Base-by-base conservation (phyloP, 805 yeast species). In the Cyberlindnera mycetangii region DNA sequence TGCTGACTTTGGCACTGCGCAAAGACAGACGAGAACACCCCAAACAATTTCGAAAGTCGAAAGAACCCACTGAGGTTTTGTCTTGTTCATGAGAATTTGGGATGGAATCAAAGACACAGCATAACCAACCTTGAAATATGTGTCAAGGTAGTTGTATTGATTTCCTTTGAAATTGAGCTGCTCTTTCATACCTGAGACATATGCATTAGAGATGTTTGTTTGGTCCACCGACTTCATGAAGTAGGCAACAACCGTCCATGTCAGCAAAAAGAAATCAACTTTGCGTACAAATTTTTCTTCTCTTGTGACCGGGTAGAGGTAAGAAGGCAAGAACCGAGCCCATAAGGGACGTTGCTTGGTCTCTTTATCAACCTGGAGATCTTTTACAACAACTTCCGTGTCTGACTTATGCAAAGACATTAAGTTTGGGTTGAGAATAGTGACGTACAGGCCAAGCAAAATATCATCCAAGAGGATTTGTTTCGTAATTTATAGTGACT, bases 151-250 rank as follows among this genome's bases (percentile, higher is more conserved):
- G 45, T 79, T 77, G 50, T 81, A 72, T 52, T 83, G 87, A 53
- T 44, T 47, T 16, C 58, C 56, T 20, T 39, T 38, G 48, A 31
- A 50, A 42, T 28, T 36, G 24, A 45, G 20, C 30, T 37, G 38
- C 53, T 76, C 80, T 49, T 74, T 67, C 79, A 85, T 72, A 17
- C 85, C 81, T 21, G 82, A 74, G 30, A 80, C 80, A 53, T 83
- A 84, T 2, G 89, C 89, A 56, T 79, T 80, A 35, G 77, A 75
- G 44, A 78, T 65, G 60, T 83, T 84, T 36, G 76, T 68, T 44
- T 72, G 73, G 56, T 84, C 89, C 39, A 84, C 65, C 43, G 79
- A 77, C 58, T 83, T 83, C 43, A 83, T 77, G 85, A 85, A 84
- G 47, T 56, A 59, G 2, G 58, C 45, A 11, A 41, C 16, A 24